These are phyloP conservation scores for Trichoderma koningiopsis DNA, from an alignment of 2,329 filamentous ascomycete species.

Conservation along the genomic window DNA sequence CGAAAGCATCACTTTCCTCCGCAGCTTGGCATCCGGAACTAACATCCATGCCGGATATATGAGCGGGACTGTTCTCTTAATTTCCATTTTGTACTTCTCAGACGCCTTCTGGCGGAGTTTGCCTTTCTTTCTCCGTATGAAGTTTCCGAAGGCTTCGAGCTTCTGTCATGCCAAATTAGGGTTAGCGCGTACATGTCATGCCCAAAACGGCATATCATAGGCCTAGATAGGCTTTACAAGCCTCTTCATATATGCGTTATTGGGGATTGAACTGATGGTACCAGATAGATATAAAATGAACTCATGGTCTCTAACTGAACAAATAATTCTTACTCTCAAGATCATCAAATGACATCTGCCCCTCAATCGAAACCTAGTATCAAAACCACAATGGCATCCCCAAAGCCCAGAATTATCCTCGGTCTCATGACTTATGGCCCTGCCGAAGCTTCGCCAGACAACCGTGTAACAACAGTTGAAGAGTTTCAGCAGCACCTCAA, in stretches of 20 bases:
- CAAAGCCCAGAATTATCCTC: slow-evolving; percentile 19
- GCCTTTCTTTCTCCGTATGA: neutral
- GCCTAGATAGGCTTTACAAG: slow-evolving; percentile 4
- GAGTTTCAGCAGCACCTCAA: slow-evolving; percentile 3
- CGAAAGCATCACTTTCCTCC: neutral
- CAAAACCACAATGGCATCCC: slow-evolving; percentile 5
- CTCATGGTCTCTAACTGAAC: neutral
- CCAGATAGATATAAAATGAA: neutral
- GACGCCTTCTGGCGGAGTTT: neutral
- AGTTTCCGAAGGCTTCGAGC: neutral
- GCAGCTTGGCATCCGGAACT: neutral
- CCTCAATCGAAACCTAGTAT: neutral
- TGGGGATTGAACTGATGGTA: neutral
- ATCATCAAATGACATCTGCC: neutral
- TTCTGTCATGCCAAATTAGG: neutral
- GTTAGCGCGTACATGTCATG: neutral
- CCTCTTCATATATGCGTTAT: neutral
- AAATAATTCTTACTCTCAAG: neutral
- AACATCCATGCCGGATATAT: neutral
- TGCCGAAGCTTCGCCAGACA: neutral
- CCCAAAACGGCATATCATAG: slow-evolving; percentile 5
- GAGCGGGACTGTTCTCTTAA: neutral
- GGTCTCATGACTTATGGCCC: slow-evolving; percentile 24
- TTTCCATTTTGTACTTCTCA: neutral
- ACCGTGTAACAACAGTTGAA: slow-evolving; percentile 20